Base-by-base conservation (phyloP, 768 basidiomycete genomes). In the Kwoniella heveanensis region DNA sequence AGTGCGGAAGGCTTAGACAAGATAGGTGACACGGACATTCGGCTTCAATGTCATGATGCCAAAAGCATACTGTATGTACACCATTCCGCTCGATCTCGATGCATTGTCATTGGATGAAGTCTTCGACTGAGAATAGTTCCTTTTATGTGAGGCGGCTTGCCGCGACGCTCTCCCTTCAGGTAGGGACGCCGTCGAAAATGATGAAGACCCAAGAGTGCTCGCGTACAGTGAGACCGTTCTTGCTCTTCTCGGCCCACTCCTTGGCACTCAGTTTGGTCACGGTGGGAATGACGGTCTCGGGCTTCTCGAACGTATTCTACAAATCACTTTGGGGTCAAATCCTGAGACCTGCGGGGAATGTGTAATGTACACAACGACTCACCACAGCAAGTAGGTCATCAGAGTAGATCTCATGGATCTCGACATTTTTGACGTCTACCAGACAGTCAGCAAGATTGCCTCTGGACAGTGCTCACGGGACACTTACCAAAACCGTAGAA, bases 341-440 rank as follows among this genome's bases (percentile, higher is more conserved):
- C n/a, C n/a, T n/a, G n/a, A n/a, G n/a, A n/a, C n/a, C n/a, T n/a
- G n/a, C n/a, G 32, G 32, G 48, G 25, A 25, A 27, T 57, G 17
- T 26, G 21, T 15, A 25, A 55, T 25, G 30, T n/a, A 54, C 32
- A 21, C 26, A 3, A 17, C n/a, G n/a, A 71, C 72, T 61, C 51
- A 77, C 76, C 2, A 62, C 61, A 2, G 76, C 76, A n/a, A 49
- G 24, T 46, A 86, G 66, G 63, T 84, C 81, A 39, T 80, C 80
- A 65, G 82, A 81, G 84, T 85, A 86, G 8, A 87, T 78, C 73
- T 86, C 84, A 64, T 86, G 80, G 1, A 85, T 81, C 63, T 77
- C 80, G 25, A 85, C 79, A 1, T 66, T 73, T 1, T 70, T 63
- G 3, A 83, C 79, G 4, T 82, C 82, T 73, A 83, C 82, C 0